phyloP scores from a whole-genome alignment of 192 early-diverging fungal genomes.

The Entomortierella lignicola region DNA sequence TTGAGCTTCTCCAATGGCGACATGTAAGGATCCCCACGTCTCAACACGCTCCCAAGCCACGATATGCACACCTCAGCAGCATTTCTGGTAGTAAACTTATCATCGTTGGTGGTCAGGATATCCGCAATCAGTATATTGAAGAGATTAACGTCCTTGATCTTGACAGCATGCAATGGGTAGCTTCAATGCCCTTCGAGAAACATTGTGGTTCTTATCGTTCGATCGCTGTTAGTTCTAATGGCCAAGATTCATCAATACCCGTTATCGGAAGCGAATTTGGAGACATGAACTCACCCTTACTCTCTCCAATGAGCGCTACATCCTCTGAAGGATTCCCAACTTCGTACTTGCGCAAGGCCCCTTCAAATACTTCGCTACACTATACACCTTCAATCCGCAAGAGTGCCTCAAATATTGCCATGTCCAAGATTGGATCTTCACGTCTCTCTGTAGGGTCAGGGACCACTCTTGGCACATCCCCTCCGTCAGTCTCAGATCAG shows the following conservation, averaged over 20 bases:
- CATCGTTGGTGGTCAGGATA: slow-evolving; percentile 79
- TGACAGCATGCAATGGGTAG: slow-evolving; percentile 66
- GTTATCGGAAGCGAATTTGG: slow-evolving; percentile 44
- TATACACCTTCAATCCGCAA: slow-evolving; percentile 47
- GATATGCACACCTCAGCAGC: slow-evolving; percentile 80
- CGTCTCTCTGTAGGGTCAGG: slow-evolving; percentile 28
- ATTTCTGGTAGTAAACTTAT: slow-evolving; percentile 67
- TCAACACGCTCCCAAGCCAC: slow-evolving; percentile 64
- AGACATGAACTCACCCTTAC: not conserved
- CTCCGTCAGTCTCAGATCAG: slow-evolving; percentile 17
- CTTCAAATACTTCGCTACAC: slow-evolving; percentile 42
- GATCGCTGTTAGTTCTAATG: slow-evolving; percentile 66
- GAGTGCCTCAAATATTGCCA: slow-evolving; percentile 29
- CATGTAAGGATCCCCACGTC: slow-evolving; percentile 53
- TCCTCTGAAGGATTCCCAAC: slow-evolving; percentile 43
- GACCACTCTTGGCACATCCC: slow-evolving; percentile 8
- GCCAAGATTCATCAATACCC: slow-evolving; percentile 40
- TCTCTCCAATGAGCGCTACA: slow-evolving; percentile 5
- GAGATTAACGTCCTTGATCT: slow-evolving; percentile 79
- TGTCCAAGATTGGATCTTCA: slow-evolving; percentile 28
- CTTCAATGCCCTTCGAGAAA: slow-evolving; percentile 68
- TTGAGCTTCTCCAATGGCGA: slow-evolving; percentile 65
- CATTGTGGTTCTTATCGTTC: slow-evolving; percentile 80
- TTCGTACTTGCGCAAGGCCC: slow-evolving; percentile 33
- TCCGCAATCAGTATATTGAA: slow-evolving; percentile 76